phyloP scores from a whole-genome alignment of 108 stramenopile species.

The Hondaea fermentalgiana region DNA sequence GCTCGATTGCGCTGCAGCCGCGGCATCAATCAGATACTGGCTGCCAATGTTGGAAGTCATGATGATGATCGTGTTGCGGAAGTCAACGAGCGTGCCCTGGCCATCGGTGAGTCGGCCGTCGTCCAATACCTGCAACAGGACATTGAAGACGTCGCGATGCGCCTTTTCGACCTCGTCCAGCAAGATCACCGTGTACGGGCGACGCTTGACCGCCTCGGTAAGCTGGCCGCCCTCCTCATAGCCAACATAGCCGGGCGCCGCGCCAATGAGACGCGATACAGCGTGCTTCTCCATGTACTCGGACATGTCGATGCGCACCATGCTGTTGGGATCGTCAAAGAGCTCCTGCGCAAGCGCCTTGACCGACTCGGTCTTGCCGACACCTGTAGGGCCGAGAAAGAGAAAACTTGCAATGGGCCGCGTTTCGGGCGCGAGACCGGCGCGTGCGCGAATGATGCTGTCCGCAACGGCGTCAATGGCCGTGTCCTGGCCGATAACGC shows the following conservation, averaged over 20 bases:
- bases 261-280: slow-evolving; percentile 75
- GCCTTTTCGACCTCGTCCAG: slow-evolving; percentile 98
- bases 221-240: slow-evolving; percentile 93
- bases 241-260: slow-evolving; percentile 95
- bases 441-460: slow-evolving; percentile 67
- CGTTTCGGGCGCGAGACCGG: slow-evolving; percentile 64
- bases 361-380: slow-evolving; percentile 82
- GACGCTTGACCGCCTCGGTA: slow-evolving; percentile 83
- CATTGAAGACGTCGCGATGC: slow-evolving; percentile 80
- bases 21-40: slow-evolving; percentile 54
- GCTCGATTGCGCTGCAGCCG: background rate
- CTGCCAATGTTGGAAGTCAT: slow-evolving; percentile 87
- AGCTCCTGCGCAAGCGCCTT: slow-evolving; percentile 77
- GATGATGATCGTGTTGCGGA: slow-evolving; percentile 86
- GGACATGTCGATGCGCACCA: slow-evolving; percentile 92
- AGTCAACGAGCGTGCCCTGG: slow-evolving; percentile 86
- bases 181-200: slow-evolving; percentile 83
- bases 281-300: slow-evolving; percentile 91
- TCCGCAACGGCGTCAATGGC: slow-evolving; percentile 70
- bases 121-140: slow-evolving; percentile 82
- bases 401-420: slow-evolving; percentile 74
- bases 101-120: slow-evolving; percentile 51
- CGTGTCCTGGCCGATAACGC: slow-evolving; percentile 75
- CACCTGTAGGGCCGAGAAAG: slow-evolving; percentile 85
- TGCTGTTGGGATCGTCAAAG: slow-evolving; percentile 72